A percentile compares a stretch with the other conserved stretches of the same genome.
Evolutionary conservation across 2,329 filamentous ascomycete genomes (phyloP).

Genomic region (Colletotrichum godetiae): DNA sequence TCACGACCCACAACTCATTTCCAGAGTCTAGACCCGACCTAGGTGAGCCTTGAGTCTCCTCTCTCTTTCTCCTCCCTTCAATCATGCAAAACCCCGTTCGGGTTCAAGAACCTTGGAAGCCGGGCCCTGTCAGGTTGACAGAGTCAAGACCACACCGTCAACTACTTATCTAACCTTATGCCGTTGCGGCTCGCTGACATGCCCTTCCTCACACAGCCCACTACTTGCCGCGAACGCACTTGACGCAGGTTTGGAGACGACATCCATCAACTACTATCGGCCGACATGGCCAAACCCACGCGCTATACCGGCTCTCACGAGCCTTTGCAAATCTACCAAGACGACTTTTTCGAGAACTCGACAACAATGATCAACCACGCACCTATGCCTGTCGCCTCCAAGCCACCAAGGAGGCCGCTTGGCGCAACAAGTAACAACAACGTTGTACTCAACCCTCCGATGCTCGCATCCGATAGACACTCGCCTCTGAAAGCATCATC

Average conservation of each 20-base stretch:
- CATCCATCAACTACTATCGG: slow-evolving; percentile 41
- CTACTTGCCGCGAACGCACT: slow-evolving; percentile 20
- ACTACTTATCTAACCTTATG: slow-evolving; percentile 34
- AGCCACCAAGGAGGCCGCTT: slow-evolving; percentile 60
- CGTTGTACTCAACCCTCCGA: slow-evolving; percentile 74
- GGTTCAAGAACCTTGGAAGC: slow-evolving; percentile 25
- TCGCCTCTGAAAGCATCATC: slow-evolving; percentile 77
- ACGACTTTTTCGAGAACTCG: slow-evolving; percentile 59
- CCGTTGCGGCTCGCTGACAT: slow-evolving; percentile 33
- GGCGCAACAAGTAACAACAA: slow-evolving; percentile 71
- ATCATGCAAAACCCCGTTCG: slow-evolving; percentile 30
- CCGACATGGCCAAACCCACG: slow-evolving; percentile 65
- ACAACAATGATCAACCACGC: slow-evolving; percentile 65
- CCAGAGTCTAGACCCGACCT: slow-evolving; percentile 34
- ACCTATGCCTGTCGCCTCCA: slow-evolving; percentile 64
- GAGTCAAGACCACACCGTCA: slow-evolving; percentile 22
- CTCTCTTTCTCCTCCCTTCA: slow-evolving; percentile 34
- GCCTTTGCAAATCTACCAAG: slow-evolving; percentile 64
- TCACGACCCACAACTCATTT: slow-evolving; percentile 38
- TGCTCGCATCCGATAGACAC: slow-evolving; percentile 61
- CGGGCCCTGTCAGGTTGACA: slow-evolving; percentile 12
- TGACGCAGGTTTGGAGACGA: slow-evolving; percentile 15
- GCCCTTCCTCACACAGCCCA: slow-evolving; percentile 27
- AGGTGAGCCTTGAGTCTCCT: slow-evolving; percentile 38
- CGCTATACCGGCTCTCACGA: slow-evolving; percentile 58